phyloP scores from a whole-genome alignment of 495 filamentous ascomycete genomes.

The Pyrenopolyporus hunteri region DNA sequence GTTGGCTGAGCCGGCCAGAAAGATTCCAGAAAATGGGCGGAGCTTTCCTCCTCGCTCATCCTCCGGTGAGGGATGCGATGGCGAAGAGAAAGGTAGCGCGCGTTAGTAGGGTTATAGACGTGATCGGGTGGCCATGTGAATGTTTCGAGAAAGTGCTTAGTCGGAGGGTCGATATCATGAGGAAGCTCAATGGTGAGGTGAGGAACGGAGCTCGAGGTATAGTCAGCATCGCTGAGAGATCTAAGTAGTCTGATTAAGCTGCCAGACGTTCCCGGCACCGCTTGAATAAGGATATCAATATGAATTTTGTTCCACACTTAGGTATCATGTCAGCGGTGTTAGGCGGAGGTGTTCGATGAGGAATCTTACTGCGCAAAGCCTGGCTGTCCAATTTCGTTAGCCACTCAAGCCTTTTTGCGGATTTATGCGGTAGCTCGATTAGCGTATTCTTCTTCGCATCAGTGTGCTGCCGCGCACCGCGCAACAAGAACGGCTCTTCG shows the following conservation, averaged over 20 bases:
- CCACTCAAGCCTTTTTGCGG: conserved; percentile 71
- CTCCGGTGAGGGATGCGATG: conserved; percentile 66
- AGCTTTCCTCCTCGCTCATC: conserved; percentile 65
- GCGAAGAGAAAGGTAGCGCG: conserved; percentile 66
- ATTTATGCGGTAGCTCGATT: conserved; percentile 69
- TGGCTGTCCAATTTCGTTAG: conserved; percentile 74
- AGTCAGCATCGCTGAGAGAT: conserved; percentile 76
- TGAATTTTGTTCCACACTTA: conserved; percentile 75
- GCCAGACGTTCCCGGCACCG: conserved; percentile 68
- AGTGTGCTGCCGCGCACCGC: conserved; percentile 55
- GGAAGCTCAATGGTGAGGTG: conserved; percentile 83
- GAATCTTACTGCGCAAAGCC: conserved; percentile 65
- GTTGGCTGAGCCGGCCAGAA: conserved; percentile 73
- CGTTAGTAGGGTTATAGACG: conserved; percentile 44
- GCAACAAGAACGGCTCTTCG: conserved; percentile 62
- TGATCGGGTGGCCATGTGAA: conserved; percentile 68
- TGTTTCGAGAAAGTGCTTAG: conserved; percentile 62
- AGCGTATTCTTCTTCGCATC: conserved; percentile 54
- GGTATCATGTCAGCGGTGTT: conserved; percentile 28
- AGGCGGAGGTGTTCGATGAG: not conserved
- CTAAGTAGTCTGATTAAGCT: conserved; percentile 74
- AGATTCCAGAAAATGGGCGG: conserved; percentile 74
- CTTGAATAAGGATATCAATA: conserved; percentile 79
- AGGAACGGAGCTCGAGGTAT: conserved; percentile 65
- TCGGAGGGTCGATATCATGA: conserved; percentile 63